A percentile compares a stretch with the other conserved stretches of the same genome.
phyloP scores from a whole-genome alignment of 2,329 filamentous ascomycete genomes.

The Alternaria infectoria region DNA sequence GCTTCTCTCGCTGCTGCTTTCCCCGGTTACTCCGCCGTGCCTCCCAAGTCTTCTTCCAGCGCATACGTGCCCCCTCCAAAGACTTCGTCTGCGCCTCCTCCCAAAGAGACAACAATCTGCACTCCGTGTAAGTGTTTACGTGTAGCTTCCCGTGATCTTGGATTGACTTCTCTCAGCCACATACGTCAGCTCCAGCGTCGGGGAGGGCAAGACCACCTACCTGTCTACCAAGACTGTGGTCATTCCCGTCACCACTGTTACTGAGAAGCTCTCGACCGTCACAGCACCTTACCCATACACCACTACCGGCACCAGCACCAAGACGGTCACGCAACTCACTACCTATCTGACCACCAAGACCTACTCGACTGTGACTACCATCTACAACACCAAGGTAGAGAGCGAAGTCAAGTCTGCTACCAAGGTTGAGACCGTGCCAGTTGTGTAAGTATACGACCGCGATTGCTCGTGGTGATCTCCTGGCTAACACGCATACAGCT shows the following conservation, averaged over 20 bases:
- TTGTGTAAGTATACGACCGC: conserved; percentile 18
- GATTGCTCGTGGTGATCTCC: neutral
- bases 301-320: conserved; percentile 15
- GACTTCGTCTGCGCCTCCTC: conserved; percentile 1
- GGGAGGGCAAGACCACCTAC: conserved; percentile 13
- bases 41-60: neutral
- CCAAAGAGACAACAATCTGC: conserved; percentile 20
- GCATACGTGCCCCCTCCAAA: neutral
- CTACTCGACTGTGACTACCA: conserved; percentile 22
- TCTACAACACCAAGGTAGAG: conserved; percentile 19
- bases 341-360: conserved; percentile 15
- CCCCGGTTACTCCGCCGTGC: conserved; percentile 9
- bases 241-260: conserved; percentile 22
- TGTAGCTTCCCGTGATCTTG: neutral
- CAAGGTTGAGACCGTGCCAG: conserved; percentile 15
- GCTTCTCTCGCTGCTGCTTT: conserved; percentile 20
- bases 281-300: conserved; percentile 15
- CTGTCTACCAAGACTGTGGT: conserved; percentile 26
- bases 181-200: conserved; percentile 17
- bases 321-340: conserved; percentile 10
- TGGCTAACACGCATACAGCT: conserved; percentile 13
- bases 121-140: conserved; percentile 15
- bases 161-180: conserved; percentile 14
- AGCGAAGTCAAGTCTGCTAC: conserved; percentile 17
- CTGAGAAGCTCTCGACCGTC: conserved; percentile 11